phyloP scores from a whole-genome alignment of 495 filamentous ascomycete species.

The Friedmanniomyces endolithicus region DNA sequence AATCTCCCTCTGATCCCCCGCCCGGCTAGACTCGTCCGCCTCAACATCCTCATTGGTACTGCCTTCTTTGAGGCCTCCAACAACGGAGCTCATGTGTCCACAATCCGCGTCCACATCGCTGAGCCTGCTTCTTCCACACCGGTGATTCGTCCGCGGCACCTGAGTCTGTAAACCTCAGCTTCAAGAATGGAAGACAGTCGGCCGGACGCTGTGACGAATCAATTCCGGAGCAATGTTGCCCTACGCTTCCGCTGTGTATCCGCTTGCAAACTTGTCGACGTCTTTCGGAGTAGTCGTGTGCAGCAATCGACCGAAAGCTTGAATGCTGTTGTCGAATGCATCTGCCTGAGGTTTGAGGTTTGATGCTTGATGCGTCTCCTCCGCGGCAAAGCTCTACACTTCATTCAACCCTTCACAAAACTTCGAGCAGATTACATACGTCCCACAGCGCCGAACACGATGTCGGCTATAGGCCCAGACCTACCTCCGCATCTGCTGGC shows the following conservation, averaged over 20 bases:
- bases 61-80: slow-evolving; percentile 27
- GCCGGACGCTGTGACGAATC: no score
- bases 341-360: neutral
- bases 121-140: neutral
- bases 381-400: neutral
- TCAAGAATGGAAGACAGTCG: no score
- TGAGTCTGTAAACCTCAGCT: no score
- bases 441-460: slow-evolving; percentile 11
- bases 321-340: neutral
- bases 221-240: no score
- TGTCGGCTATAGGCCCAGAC: slow-evolving; percentile 31
- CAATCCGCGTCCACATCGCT: slow-evolving; percentile 7
- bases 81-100: slow-evolving; percentile 31
- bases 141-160: neutral
- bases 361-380: no score
- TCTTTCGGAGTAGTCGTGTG: neutral
- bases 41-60: slow-evolving; percentile 20
- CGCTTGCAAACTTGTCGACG: no score
- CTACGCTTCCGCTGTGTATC: no score
- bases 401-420: neutral
- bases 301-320: neutral
- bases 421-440: no score
- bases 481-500: slow-evolving; percentile 32
- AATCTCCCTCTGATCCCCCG: slow-evolving; percentile 13
- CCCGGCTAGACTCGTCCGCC: slow-evolving; percentile 16